These are phyloP conservation scores for Hebeloma cylindrosporum DNA, from an alignment of 768 basidiomycete species.

Conservation along the genomic window DNA sequence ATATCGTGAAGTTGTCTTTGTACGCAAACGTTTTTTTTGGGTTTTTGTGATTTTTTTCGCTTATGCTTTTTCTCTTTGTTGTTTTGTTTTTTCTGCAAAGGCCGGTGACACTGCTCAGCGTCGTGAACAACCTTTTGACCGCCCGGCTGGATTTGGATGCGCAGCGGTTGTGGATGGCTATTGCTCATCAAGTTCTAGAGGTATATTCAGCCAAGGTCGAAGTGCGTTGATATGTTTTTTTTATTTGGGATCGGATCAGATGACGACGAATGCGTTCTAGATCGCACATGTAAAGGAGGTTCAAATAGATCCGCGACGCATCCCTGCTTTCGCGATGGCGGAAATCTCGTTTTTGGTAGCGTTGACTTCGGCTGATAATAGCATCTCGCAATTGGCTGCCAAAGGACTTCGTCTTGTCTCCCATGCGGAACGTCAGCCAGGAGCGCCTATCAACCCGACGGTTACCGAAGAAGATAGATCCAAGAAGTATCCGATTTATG, in stretches of 20 bases:
- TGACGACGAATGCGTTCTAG: slow-evolving; percentile 24
- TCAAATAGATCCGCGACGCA: slow-evolving; percentile 51
- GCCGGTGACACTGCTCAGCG: slow-evolving; percentile 45
- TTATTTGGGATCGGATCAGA: background rate
- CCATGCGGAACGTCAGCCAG: slow-evolving; percentile 62
- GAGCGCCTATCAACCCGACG: slow-evolving; percentile 49
- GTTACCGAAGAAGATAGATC: slow-evolving; percentile 62
- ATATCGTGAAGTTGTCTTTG: slow-evolving; percentile 50
- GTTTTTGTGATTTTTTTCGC: background rate
- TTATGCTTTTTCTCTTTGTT: slow-evolving; percentile 10
- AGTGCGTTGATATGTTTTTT: slow-evolving; percentile 31
- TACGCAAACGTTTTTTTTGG: slow-evolving; percentile 27
- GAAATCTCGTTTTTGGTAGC: slow-evolving; percentile 76
- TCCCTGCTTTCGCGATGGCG: slow-evolving; percentile 62
- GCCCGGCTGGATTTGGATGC: slow-evolving; percentile 58
- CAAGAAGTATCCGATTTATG: slow-evolving; percentile 72
- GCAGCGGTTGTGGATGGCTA: slow-evolving; percentile 69
- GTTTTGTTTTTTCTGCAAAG: slow-evolving; percentile 32
- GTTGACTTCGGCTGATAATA: slow-evolving; percentile 66
- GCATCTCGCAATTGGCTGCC: slow-evolving; percentile 67
- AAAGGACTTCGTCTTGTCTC: slow-evolving; percentile 68
- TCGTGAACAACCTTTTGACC: slow-evolving; percentile 57
- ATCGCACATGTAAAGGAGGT: slow-evolving; percentile 45
- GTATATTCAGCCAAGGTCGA: slow-evolving; percentile 50
- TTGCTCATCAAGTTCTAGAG: slow-evolving; percentile 59